Percentiles rank a stretch among this genome's conserved stretches.
Evolutionary conservation across 1,284 basidiomycete genomes (phyloP).

Genomic region (Microbotryomycetes sp.): DNA sequence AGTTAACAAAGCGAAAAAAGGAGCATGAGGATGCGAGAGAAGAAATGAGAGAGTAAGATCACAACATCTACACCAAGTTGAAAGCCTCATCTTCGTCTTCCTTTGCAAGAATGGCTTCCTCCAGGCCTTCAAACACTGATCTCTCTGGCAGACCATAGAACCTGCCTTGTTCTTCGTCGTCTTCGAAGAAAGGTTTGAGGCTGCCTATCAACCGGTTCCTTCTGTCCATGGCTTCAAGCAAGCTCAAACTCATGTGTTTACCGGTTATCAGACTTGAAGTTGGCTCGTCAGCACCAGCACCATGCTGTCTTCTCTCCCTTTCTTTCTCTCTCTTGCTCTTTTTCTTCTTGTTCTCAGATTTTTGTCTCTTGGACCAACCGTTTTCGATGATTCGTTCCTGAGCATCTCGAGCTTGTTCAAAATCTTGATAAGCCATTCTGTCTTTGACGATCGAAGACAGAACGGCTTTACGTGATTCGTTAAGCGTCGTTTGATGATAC

Average conservation of each 20-base stretch:
- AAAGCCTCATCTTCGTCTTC: constrained; percentile 10
- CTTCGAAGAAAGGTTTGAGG: constrained; percentile 62
- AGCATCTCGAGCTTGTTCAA: constrained; percentile 67
- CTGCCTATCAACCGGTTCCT: constrained; percentile 64
- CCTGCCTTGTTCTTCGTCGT: constrained; percentile 57
- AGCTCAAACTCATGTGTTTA: constrained; percentile 60
- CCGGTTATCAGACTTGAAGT: constrained; percentile 39
- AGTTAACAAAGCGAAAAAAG: too few relatives aligned
- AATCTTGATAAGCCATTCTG: constrained; percentile 82
- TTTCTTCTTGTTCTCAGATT: constrained; percentile 39
- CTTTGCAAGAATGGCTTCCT: constrained; percentile 53
- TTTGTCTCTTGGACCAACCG: constrained; percentile 46
- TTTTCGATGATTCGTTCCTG: constrained; percentile 70
- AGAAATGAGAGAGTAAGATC: too few relatives aligned
- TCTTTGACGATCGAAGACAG: constrained; percentile 73
- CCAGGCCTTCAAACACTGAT: constrained; percentile 68
- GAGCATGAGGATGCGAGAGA: too few relatives aligned
- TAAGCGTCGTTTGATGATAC: constrained; percentile 64
- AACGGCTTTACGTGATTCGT: constrained; percentile 71
- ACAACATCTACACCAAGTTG: not conserved
- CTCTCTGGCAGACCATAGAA: constrained; percentile 64
- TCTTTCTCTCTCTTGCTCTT: constrained; percentile 54
- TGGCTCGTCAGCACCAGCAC: constrained; percentile 19
- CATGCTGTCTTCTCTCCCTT: constrained; percentile 34
- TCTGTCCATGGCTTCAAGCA: constrained; percentile 62